A percentile compares a stretch with the other conserved stretches of the same genome.
These are phyloP conservation scores for Saprolegnia parasitica DNA, from an alignment of 352 stramenopile genomes.

Conservation along the genomic window DNA sequence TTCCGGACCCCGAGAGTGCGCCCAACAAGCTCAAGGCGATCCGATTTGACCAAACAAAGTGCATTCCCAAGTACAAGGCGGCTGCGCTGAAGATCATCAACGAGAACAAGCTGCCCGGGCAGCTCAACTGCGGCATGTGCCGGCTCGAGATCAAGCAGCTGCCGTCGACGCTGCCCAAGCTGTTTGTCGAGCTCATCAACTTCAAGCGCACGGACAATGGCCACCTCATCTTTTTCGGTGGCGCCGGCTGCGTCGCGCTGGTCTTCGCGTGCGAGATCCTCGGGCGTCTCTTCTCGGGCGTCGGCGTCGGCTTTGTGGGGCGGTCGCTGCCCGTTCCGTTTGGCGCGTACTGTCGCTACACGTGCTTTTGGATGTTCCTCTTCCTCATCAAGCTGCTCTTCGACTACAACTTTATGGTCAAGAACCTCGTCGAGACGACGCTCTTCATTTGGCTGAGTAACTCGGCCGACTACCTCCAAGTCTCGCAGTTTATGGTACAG, in stretches of 20 bases:
- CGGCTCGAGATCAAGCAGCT: conserved; percentile 55
- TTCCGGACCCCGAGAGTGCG: conserved; percentile 31
- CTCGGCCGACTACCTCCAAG: conserved; percentile 6
- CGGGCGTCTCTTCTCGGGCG: conserved; percentile 29
- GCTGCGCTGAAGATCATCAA: conserved; percentile 50
- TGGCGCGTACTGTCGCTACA: conserved; percentile 32
- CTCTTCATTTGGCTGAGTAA: conserved; percentile 32
- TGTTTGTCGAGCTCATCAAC: conserved; percentile 17
- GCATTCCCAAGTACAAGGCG: conserved; percentile 46
- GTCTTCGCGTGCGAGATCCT: conserved; percentile 31
- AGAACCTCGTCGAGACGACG: conserved; percentile 32
- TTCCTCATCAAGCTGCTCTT: conserved; percentile 31
- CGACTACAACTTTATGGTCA: conserved; percentile 35
- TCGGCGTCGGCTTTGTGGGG: conserved; percentile 32
- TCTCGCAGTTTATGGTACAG: conserved; percentile 31
- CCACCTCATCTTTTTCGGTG: conserved; percentile 22
- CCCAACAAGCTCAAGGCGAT: conserved; percentile 30
- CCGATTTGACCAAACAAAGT: conserved; percentile 57
- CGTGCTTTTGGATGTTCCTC: conserved; percentile 33
- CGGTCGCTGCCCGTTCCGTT: conserved; percentile 31
- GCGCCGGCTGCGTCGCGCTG: conserved; percentile 21
- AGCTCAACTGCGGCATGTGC: conserved; percentile 74
- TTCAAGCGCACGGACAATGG: conserved; percentile 30
- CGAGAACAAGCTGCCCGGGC: conserved; percentile 36
- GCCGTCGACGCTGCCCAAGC: conserved; percentile 9